A percentile compares a stretch with the other conserved stretches of the same genome.
phyloP scores from a whole-genome alignment of 495 filamentous ascomycete species.

The Trichoderma gamsii region DNA sequence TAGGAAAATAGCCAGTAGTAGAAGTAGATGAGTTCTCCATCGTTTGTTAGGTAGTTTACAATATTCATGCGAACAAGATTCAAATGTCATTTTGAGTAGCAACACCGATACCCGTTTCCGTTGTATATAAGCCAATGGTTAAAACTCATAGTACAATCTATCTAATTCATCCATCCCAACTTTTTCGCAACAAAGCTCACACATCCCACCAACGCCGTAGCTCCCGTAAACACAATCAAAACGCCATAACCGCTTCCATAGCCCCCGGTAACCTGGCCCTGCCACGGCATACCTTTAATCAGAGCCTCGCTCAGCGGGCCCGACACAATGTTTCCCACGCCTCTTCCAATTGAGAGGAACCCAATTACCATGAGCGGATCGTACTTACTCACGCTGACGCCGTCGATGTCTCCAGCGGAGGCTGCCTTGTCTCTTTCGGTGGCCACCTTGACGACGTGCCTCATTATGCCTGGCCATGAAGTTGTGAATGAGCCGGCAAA shows the following conservation, averaged over 20 bases:
- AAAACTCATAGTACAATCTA: background rate
- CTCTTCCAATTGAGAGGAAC: constrained; percentile 55
- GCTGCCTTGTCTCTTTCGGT: background rate
- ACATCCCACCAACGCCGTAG: constrained; percentile 46
- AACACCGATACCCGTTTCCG: no score
- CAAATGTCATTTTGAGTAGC: no score
- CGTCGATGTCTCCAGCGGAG: constrained; percentile 27
- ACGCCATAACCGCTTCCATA: constrained; percentile 49
- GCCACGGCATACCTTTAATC: constrained; percentile 34
- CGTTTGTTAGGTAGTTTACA: no score
- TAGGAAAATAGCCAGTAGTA: no score
- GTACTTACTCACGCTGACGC: constrained; percentile 13
- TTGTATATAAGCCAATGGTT: no score
- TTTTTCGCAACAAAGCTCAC: constrained; percentile 41
- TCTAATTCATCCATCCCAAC: constrained; percentile 32
- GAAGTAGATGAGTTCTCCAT: no score
- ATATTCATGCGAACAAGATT: no score
- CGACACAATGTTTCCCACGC: constrained; percentile 59
- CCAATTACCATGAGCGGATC: constrained; percentile 52
- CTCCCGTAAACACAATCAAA: constrained; percentile 52
- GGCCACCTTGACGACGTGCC: constrained; percentile 32
- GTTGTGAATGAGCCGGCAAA: constrained; percentile 46
- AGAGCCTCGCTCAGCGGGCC: constrained; percentile 58
- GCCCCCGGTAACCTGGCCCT: constrained; percentile 27
- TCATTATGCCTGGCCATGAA: constrained; percentile 58